phyloP scores from a whole-genome alignment of 1,284 basidiomycete genomes.

The Cutaneotrichosporon curvatum region DNA sequence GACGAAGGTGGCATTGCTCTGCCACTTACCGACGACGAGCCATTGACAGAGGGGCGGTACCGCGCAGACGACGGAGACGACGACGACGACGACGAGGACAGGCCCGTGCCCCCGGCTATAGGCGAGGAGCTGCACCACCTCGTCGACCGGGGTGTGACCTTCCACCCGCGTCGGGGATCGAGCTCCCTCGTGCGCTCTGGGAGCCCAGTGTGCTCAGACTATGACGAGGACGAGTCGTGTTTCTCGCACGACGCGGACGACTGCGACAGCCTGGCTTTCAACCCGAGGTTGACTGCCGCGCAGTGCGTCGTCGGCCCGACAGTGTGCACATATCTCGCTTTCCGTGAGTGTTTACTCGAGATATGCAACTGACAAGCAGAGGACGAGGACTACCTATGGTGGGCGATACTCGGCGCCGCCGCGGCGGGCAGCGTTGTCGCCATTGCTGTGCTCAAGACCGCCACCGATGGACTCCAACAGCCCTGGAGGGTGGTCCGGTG shows the following conservation, averaged over 20 bases:
- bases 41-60: conserved; percentile 2
- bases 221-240: conserved; percentile 1
- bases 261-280: conserved; percentile 52
- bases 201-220: not conserved
- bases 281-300: conserved; percentile 69
- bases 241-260: conserved; percentile 8
- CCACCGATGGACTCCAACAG: conserved; percentile 56
- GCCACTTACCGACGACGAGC: conserved; percentile 31
- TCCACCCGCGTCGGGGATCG: not conserved
- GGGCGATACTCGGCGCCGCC: conserved; percentile 54
- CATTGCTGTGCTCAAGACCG: conserved; percentile 57
- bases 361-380: conserved; percentile 45
- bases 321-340: conserved; percentile 65
- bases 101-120: conserved; percentile 17
- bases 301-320: conserved; percentile 74
- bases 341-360: conserved; percentile 52
- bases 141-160: conserved; percentile 17
- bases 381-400: conserved; percentile 52
- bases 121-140: conserved; percentile 40
- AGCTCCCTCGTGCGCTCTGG: conserved; percentile 2
- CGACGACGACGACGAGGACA: conserved; percentile 23
- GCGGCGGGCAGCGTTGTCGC: conserved; percentile 55
- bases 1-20: conserved; percentile 32
- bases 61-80: conserved; percentile 2
- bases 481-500: conserved; percentile 66